Evolutionary conservation across 805 yeast species (phyloP).

Genomic region (Nakazawaea ernobii): DNA sequence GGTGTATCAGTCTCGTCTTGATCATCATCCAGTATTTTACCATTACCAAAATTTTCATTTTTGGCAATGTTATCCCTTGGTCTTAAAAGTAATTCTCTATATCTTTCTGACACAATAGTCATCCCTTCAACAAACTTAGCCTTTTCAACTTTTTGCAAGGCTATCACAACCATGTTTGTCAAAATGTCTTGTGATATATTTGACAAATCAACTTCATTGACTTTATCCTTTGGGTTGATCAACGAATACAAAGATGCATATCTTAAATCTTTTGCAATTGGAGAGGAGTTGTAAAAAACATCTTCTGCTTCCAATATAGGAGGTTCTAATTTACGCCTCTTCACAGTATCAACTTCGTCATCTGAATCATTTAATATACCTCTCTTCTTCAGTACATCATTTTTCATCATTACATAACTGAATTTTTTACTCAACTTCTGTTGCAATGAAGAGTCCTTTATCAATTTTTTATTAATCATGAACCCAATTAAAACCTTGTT

Average conservation of each 20-base stretch:
- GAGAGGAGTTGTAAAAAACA: conserved; percentile 24
- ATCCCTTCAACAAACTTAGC: conserved; percentile 58
- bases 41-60: conserved; percentile 13
- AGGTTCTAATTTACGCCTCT: conserved; percentile 18
- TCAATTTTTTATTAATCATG: conserved; percentile 26
- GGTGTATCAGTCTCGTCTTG: conserved; percentile 23
- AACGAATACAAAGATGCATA: conserved; percentile 66
- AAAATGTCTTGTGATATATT: conserved; percentile 60
- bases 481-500: conserved; percentile 27
- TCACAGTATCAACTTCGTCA: conserved; percentile 34
- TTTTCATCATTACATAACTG: conserved; percentile 23
- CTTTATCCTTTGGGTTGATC: conserved; percentile 53
- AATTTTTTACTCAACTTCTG: conserved; percentile 27
- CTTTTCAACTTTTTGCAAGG: conserved; percentile 51
- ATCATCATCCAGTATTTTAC: conserved; percentile 15
- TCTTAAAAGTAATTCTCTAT: conserved; percentile 37
- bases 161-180: conserved; percentile 57
- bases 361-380: conserved; percentile 33
- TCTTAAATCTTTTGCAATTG: conserved; percentile 31
- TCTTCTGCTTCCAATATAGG: conserved; percentile 13
- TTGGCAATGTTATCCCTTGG: conserved; percentile 18
- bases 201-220: conserved; percentile 62
- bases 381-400: conserved; percentile 21
- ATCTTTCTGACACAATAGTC: conserved; percentile 64
- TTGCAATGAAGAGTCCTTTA: conserved; percentile 25